phyloP scores from a whole-genome alignment of 768 basidiomycete genomes.

The Rhodotorula paludigena region DNA sequence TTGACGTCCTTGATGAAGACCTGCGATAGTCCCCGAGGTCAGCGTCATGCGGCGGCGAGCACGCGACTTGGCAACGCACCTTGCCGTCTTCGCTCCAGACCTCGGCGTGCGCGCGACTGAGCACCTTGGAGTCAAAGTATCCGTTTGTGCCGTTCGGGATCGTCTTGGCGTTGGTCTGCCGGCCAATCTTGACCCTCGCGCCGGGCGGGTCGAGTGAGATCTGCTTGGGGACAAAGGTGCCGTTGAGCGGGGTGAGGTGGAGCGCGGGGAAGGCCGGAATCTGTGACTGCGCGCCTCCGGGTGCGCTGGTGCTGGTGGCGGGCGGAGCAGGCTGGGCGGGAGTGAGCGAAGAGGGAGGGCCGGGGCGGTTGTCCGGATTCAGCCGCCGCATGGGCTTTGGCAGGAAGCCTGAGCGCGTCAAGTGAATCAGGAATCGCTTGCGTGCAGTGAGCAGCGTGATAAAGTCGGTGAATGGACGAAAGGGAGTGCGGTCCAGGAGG shows the following conservation, averaged over 20 bases:
- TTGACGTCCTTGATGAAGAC: slow-evolving; percentile 98
- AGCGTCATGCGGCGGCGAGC: neutral
- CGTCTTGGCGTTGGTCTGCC: slow-evolving; percentile 94
- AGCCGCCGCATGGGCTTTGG: neutral
- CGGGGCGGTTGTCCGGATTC: neutral
- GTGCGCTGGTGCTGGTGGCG: neutral
- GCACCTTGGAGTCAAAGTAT: slow-evolving; percentile 92
- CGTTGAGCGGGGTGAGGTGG: slow-evolving; percentile 80
- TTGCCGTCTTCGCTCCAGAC: slow-evolving; percentile 90
- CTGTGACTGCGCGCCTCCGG: neutral
- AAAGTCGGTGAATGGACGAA: no score
- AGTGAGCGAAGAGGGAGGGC: neutral
- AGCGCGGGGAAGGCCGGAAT: slow-evolving; percentile 50
- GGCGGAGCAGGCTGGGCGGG: slow-evolving; percentile 1
- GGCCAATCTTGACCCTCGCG: slow-evolving; percentile 61
- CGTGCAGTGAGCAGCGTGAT: no score
- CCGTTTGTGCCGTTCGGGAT: slow-evolving; percentile 85
- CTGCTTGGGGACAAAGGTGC: slow-evolving; percentile 90
- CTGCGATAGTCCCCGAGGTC: slow-evolving; percentile 48
- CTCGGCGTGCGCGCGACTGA: slow-evolving; percentile 91
- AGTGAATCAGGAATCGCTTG: no score
- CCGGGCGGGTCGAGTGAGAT: slow-evolving; percentile 63
- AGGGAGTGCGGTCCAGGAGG: no score
- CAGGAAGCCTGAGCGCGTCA: neutral
- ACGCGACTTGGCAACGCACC: slow-evolving; percentile 51